phyloP scores from a whole-genome alignment of 805 yeast genomes.

The Maudiozyma turicensis region DNA sequence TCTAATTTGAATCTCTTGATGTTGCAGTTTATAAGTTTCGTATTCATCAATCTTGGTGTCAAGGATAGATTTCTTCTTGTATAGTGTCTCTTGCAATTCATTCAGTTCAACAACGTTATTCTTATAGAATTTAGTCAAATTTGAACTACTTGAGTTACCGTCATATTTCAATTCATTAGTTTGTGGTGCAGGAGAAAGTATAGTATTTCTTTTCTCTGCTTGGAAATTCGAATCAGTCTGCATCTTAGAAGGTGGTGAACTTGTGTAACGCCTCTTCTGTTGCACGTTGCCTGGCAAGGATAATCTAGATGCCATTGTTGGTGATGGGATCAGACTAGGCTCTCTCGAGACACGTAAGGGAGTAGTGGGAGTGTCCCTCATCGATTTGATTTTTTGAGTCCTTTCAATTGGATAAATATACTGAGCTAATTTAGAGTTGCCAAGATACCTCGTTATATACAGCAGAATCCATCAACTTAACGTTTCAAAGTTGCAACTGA shows the following conservation, averaged over 20 bases:
- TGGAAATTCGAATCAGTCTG: neutral
- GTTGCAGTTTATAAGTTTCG: slow-evolving; percentile 11
- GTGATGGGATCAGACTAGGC: slow-evolving; percentile 2
- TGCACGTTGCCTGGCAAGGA: neutral
- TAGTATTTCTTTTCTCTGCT: neutral
- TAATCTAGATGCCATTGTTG: neutral
- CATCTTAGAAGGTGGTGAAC: slow-evolving; percentile 4
- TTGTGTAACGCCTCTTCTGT: slow-evolving; percentile 8
- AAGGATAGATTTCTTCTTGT: slow-evolving; percentile 17
- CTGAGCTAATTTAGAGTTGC: too few species aligned
- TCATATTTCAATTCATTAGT: neutral
- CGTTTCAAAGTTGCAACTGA: neutral
- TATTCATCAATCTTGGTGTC: slow-evolving; percentile 19
- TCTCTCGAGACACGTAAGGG: slow-evolving; percentile 1
- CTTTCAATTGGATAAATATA: too few species aligned
- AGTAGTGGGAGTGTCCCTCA: slow-evolving; percentile 3
- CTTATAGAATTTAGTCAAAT: slow-evolving; percentile 24
- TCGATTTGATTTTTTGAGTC: neutral
- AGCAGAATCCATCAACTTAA: too few species aligned
- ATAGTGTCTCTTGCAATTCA: slow-evolving; percentile 20
- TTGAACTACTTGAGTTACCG: slow-evolving; percentile 1
- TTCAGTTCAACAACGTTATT: slow-evolving; percentile 26
- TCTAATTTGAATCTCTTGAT: slow-evolving; percentile 17
- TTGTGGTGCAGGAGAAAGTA: neutral
- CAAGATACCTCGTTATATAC: too few species aligned